Evolutionary conservation across 345 rosid species (phyloP), one percentile per base, ranked within the genome.

Genomic region (Lepidium aucheri): DNA sequence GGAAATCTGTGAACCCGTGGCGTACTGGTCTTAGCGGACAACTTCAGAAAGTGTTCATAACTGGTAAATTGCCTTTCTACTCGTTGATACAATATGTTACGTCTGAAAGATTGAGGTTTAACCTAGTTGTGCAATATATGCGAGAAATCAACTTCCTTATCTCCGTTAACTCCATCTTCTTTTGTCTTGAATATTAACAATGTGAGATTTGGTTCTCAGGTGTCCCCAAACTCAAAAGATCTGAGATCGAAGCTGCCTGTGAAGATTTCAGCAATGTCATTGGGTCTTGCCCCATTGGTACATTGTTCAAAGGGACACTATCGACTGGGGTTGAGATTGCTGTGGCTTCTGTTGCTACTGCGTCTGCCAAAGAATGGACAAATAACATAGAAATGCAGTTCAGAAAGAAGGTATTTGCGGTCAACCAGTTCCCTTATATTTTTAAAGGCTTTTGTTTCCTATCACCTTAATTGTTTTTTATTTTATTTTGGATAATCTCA

Each of bases 241-340:
- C 88, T 32, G 99, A 94, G 77, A 87, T 94, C 32, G 89, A 85
- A 77, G 90, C 86, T 34, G 99, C 96, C 24, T 90, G 99, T 56
- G 99, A 94, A 75, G 99, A 94, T 76, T 94, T 94, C 73, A 94
- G 97, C 64, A 94, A 94, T 68, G 89, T 94, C 66, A 88, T 94
- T 53, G 96, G 91, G 24, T 69, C 84, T 33, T 85, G 85, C 17
- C 79, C 89, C 1, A 79, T 81, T 52, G 91, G 96, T 38, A 94
- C 82, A 7, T 76, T 87, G 36, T 94, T 88, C 61, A 94, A 94
- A 63, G 99, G 99, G 15, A 94, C 99, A 39, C 65, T 94, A 34
- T 94, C 99, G 1, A 90, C 86, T 61, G 97, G 96, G 28, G 87
- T 90, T 56, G 99, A 94, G 82, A 88, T 94, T 50, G 97, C 95